Percentiles rank a stretch among this genome's conserved stretches.
Conservation (phyloP, 768 basidiomycete genomes). For the Symmetrospora coprosmae region DNA sequence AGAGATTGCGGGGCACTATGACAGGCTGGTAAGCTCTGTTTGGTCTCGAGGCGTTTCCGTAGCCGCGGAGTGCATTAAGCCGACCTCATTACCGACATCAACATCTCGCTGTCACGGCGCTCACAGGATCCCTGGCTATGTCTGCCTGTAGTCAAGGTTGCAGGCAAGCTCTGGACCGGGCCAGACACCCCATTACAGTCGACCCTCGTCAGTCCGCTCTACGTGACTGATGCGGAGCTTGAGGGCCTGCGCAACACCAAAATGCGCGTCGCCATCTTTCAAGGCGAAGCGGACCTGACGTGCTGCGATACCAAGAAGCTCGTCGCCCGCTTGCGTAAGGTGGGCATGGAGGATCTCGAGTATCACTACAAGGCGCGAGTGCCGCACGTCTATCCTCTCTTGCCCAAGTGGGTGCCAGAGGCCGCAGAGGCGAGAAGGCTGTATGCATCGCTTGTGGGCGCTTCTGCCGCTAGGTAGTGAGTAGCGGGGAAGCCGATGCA, state of each 20-base stretch:
- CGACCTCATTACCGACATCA: no score
- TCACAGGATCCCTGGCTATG: background rate
- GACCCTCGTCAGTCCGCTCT: background rate
- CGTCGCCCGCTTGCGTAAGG: no score
- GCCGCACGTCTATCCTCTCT: background rate
- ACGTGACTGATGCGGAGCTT: background rate
- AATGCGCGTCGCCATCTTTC: background rate
- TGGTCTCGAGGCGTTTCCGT: no score
- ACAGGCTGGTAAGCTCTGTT: background rate
- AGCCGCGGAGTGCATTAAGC: no score
- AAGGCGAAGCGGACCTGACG: background rate
- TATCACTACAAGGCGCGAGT: no score
- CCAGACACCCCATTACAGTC: background rate
- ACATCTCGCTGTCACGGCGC: background rate
- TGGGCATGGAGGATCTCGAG: no score
- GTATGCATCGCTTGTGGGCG: no score
- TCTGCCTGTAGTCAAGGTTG: background rate
- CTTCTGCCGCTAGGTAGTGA: no score
- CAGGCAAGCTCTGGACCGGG: background rate
- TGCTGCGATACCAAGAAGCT: no score
- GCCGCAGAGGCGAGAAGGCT: background rate
- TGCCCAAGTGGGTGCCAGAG: background rate
- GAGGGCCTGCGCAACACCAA: background rate
- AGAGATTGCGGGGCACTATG: background rate
- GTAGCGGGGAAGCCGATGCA: no score